phyloP scores from a whole-genome alignment of 805 yeast genomes.

The Metschnikowia dekortorum region DNA sequence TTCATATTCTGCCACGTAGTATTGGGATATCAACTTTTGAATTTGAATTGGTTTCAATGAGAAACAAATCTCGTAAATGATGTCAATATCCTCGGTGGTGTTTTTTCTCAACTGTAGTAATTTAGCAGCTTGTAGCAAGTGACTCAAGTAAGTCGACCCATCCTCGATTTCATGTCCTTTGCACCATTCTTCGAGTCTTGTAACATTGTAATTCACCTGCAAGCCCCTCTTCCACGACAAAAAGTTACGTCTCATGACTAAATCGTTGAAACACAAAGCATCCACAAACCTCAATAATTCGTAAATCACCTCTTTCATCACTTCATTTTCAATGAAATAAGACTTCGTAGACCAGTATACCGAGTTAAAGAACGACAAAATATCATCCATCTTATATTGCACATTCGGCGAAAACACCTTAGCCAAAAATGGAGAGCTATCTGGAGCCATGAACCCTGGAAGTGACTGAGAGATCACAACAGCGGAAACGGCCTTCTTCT shows the following conservation, averaged over 20 bases:
- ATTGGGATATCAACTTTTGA: slow-evolving; percentile 85
- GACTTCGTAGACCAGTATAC: slow-evolving; percentile 92
- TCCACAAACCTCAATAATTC: slow-evolving; percentile 85
- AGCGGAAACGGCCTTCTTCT: slow-evolving; percentile 90
- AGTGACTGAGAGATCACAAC: slow-evolving; percentile 90
- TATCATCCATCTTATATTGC: slow-evolving; percentile 90
- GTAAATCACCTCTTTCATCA: slow-evolving; percentile 75
- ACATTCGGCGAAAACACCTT: slow-evolving; percentile 72
- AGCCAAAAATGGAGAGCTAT: slow-evolving; percentile 72
- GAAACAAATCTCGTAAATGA: slow-evolving; percentile 92
- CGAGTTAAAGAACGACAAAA: slow-evolving; percentile 80
- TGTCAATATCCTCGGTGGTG: slow-evolving; percentile 82
- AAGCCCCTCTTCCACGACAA: slow-evolving; percentile 97
- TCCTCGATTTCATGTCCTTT: slow-evolving; percentile 88
- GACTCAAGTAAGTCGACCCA: slow-evolving; percentile 78
- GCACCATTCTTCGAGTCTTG: slow-evolving; percentile 98
- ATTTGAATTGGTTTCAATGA: slow-evolving; percentile 92
- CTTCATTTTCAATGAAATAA: slow-evolving; percentile 80
- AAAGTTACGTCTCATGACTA: slow-evolving; percentile 91
- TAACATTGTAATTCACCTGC: slow-evolving; percentile 93
- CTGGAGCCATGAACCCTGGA: slow-evolving; percentile 93
- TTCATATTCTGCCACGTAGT: slow-evolving; percentile 91
- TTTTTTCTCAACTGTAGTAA: slow-evolving; percentile 87
- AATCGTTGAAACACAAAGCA: slow-evolving; percentile 90
- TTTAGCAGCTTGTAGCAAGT: slow-evolving; percentile 89